These are phyloP conservation scores for Fomitiporia mediterranea DNA, from an alignment of 1,284 basidiomycete genomes.

Conservation along the genomic window DNA sequence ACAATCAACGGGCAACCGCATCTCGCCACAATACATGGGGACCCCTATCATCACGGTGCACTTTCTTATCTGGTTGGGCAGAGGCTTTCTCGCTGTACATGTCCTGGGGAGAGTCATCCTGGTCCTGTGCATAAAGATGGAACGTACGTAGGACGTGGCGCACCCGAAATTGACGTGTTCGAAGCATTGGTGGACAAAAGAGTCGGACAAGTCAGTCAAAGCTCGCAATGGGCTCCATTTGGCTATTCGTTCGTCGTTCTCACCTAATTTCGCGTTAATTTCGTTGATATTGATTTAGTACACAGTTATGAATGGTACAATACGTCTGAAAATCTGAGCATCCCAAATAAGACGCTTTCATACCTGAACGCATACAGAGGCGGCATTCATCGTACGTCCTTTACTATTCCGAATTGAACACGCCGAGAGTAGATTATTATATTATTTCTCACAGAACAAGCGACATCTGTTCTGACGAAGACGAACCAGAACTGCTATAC, in stretches of 20 bases:
- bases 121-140: conserved; percentile 49
- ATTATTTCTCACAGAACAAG: conserved; percentile 35
- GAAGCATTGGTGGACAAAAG: conserved; percentile 27
- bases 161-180: conserved; percentile 48
- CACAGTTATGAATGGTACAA: conserved; percentile 37
- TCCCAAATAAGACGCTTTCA: conserved; percentile 41
- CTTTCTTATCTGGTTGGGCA: conserved; percentile 48
- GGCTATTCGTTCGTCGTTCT: conserved; percentile 33
- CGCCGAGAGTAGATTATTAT: conserved; percentile 36
- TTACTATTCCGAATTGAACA: conserved; percentile 21
- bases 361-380: conserved; percentile 49
- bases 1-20: conserved; percentile 35
- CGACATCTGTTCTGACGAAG: conserved; percentile 33
- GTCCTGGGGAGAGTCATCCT: conserved; percentile 48
- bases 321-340: conserved; percentile 39
- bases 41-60: conserved; percentile 26
- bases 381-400: conserved; percentile 37
- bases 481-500: conserved; percentile 41
- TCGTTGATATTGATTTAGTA: not conserved
- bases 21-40: conserved; percentile 41
- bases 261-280: not conserved
- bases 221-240: conserved; percentile 48
- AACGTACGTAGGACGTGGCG: conserved; percentile 48
- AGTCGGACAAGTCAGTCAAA: conserved; percentile 41
- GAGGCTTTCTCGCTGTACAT: conserved; percentile 51